These are phyloP conservation scores for Monosporascus sp. DNA, from an alignment of 2,329 filamentous ascomycete genomes.

Conservation along the genomic window DNA sequence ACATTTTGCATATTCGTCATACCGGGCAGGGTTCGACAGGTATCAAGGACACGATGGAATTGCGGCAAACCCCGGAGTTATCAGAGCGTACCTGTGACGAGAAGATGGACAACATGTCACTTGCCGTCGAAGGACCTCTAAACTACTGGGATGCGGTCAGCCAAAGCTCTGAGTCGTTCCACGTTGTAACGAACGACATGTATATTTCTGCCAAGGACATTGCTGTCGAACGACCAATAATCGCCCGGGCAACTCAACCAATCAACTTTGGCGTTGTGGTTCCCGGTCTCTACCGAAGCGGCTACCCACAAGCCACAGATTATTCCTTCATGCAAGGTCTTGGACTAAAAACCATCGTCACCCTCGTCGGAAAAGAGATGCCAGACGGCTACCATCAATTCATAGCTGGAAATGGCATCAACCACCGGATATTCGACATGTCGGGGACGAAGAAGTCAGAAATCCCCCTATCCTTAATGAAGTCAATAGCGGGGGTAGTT, in stretches of 20 bases:
- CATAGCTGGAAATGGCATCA: constrained; percentile 61
- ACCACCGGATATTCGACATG: constrained; percentile 71
- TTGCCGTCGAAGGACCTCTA: background rate
- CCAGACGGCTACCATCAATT: constrained; percentile 53
- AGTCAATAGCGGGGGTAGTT: constrained; percentile 64
- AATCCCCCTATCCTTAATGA: constrained; percentile 63
- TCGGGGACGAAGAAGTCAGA: constrained; percentile 81
- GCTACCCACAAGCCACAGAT: constrained; percentile 69
- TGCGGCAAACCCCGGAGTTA: background rate
- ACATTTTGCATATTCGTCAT: background rate
- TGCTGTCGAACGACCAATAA: constrained; percentile 9
- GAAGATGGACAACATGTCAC: constrained; percentile 1
- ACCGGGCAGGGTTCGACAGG: background rate
- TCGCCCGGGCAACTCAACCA: constrained; percentile 32
- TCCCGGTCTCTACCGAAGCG: constrained; percentile 73
- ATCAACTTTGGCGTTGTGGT: constrained; percentile 73
- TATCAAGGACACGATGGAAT: background rate
- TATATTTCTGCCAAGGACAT: constrained; percentile 12
- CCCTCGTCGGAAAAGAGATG: constrained; percentile 59
- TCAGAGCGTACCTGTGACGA: background rate
- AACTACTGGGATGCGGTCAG: background rate
- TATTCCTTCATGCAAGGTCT: constrained; percentile 64
- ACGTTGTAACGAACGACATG: constrained; percentile 6
- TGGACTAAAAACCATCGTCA: constrained; percentile 72
- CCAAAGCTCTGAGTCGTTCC: constrained; percentile 6